A percentile compares a stretch with the other conserved stretches of the same genome.
These are phyloP conservation scores for Chlorella variabilis DNA, from an alignment of 163 green algal genomes.

Conservation along the genomic window DNA sequence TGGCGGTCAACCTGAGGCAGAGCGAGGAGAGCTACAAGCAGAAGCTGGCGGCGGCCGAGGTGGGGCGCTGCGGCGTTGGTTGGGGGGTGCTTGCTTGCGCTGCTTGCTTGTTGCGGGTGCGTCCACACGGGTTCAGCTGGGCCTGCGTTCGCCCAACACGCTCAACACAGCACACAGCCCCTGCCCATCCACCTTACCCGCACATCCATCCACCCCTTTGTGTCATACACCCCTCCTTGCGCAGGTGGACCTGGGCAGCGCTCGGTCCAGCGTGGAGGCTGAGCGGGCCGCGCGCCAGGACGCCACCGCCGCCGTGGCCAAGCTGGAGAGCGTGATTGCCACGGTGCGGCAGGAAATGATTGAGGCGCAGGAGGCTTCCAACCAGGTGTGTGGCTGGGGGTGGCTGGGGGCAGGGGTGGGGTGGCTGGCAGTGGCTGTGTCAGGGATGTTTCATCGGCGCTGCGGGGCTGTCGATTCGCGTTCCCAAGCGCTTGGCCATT, in stretches of 20 bases:
- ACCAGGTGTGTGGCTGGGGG: not conserved
- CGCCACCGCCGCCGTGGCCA: conserved; percentile 50
- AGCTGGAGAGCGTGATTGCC: conserved; percentile 56
- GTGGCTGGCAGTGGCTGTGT: not conserved
- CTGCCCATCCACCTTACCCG: too few relatives aligned
- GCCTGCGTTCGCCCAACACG: not conserved
- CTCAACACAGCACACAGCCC: not conserved
- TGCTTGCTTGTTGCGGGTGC: not conserved
- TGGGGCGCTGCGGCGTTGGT: not conserved
- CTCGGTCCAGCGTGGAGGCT: conserved; percentile 19
- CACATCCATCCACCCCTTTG: too few relatives aligned
- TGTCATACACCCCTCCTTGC: too few relatives aligned
- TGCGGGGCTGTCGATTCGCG: too few relatives aligned
- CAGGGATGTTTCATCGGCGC: too few relatives aligned
- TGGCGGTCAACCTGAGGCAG: conserved; percentile 42
- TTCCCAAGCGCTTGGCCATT: too few relatives aligned
- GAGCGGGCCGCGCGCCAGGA: conserved; percentile 49
- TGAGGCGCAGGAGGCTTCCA: conserved; percentile 45
- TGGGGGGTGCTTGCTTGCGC: not conserved
- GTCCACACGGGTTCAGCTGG: too few relatives aligned
- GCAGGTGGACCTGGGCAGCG: conserved; percentile 24
- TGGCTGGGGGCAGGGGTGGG: not conserved
- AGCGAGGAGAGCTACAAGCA: conserved; percentile 29
- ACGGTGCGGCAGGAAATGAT: conserved; percentile 57
- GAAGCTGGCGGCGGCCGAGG: conserved; percentile 29